Evolutionary conservation across 768 basidiomycete species (phyloP).

Genomic region (Cyclocybe cylindracea): DNA sequence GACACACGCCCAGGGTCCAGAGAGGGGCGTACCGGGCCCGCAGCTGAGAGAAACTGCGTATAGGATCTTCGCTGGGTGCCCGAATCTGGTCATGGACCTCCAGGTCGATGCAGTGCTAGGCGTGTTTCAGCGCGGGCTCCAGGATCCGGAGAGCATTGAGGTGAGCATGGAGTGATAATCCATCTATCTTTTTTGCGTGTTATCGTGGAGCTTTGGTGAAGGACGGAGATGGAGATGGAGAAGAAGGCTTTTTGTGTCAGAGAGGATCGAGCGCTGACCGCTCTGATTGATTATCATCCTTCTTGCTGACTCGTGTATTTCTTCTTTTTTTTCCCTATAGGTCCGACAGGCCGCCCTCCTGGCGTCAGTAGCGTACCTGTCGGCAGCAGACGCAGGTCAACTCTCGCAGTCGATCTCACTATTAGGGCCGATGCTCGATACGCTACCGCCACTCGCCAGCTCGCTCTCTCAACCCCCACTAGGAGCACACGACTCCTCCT

Average conservation of each 20-base stretch:
- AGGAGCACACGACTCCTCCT: slow-evolving; percentile 13
- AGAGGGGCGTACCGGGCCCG: slow-evolving; percentile 15
- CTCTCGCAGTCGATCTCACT: slow-evolving; percentile 61
- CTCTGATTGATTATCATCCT: too few species aligned
- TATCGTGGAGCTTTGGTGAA: too few species aligned
- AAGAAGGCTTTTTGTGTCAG: too few species aligned
- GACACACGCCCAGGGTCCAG: slow-evolving; percentile 38
- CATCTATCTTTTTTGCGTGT: too few species aligned
- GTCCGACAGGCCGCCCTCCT: slow-evolving; percentile 74
- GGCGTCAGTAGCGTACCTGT: slow-evolving; percentile 70
- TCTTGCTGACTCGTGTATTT: not conserved
- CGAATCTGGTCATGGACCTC: slow-evolving; percentile 76
- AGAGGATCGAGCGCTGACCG: too few species aligned
- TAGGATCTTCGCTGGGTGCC: slow-evolving; percentile 70
- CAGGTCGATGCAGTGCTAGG: slow-evolving; percentile 68
- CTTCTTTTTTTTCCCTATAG: slow-evolving; percentile 31
- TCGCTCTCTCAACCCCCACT: slow-evolving; percentile 31
- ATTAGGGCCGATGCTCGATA: slow-evolving; percentile 74
- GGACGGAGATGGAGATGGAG: too few species aligned
- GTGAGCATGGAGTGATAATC: slow-evolving; percentile 26
- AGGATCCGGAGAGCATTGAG: slow-evolving; percentile 66
- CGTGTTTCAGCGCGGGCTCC: slow-evolving; percentile 67
- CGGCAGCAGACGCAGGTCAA: slow-evolving; percentile 59
- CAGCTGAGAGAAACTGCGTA: slow-evolving; percentile 63
- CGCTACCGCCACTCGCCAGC: slow-evolving; percentile 57